phyloP scores from a whole-genome alignment of 768 basidiomycete genomes.

The Botryobasidium botryosum region DNA sequence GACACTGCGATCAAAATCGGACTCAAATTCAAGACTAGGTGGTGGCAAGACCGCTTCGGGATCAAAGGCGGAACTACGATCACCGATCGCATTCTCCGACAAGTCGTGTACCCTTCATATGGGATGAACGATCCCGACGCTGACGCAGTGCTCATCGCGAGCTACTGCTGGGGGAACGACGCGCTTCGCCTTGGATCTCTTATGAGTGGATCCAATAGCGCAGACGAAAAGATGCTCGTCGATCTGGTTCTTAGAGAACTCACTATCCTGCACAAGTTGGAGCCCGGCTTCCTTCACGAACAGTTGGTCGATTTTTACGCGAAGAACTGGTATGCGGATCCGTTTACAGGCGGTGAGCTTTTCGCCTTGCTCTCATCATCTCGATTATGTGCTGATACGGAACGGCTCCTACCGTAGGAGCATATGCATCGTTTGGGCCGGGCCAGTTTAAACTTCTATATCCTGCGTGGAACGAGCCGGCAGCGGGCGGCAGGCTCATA shows the following conservation, averaged over 20 bases:
- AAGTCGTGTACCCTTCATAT: constrained; percentile 26
- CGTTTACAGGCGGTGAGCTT: constrained; percentile 12
- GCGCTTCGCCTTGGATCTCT: constrained; percentile 18
- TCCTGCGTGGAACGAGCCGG: constrained; percentile 20
- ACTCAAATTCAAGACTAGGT: constrained; percentile 26
- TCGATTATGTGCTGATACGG: too few species aligned
- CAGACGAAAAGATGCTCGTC: constrained; percentile 16
- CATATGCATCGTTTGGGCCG: constrained; percentile 22
- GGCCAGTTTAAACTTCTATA: constrained; percentile 23
- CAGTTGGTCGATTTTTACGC: constrained; percentile 16
- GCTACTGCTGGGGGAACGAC: constrained; percentile 20
- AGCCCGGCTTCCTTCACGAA: constrained; percentile 11
- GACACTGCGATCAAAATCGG: constrained; percentile 27
- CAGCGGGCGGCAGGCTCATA: constrained; percentile 17
- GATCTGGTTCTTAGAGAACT: constrained; percentile 19
- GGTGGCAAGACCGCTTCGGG: constrained; percentile 27
- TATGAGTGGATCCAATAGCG: constrained; percentile 15
- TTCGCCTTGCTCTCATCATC: too few species aligned
- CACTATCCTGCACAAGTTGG: constrained; percentile 17
- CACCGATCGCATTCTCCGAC: constrained; percentile 22
- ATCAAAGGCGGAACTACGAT: constrained; percentile 20
- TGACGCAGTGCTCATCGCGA: constrained; percentile 15
- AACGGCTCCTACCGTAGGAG: too few species aligned
- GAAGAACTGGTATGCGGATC: constrained; percentile 17
- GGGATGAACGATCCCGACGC: constrained; percentile 15